Evolutionary conservation across 352 stramenopile species (phyloP).

Genomic region (Hyphochytrium catenoides): DNA sequence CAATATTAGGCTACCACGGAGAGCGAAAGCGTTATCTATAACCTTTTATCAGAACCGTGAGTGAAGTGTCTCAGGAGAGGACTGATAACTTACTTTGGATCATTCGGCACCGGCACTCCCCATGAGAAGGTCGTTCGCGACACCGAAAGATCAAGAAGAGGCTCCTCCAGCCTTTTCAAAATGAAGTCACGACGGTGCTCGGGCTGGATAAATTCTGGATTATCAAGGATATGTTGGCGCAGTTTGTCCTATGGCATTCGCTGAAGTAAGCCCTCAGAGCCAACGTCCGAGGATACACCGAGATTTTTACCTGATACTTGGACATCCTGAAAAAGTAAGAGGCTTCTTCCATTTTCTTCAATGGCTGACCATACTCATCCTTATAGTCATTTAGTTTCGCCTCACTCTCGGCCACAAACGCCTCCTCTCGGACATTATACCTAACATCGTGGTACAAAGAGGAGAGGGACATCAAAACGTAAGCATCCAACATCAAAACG

Average conservation of each 20-base stretch:
- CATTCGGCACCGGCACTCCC: conserved; percentile 81
- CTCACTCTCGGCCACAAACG: conserved; percentile 93
- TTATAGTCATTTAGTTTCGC: conserved; percentile 84
- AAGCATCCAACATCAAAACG: too few relatives aligned
- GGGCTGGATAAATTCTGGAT: conserved; percentile 88
- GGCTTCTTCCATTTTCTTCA: conserved; percentile 93
- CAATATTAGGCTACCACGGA: too few relatives aligned
- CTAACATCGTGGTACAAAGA: too few relatives aligned
- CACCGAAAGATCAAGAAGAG: conserved; percentile 83
- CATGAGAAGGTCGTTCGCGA: conserved; percentile 87
- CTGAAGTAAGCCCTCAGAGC: background rate
- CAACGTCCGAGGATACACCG: background rate
- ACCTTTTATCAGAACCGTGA: too few relatives aligned
- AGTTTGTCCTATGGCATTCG: conserved; percentile 24
- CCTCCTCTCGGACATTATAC: conserved; percentile 98
- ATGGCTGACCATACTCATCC: conserved; percentile 68
- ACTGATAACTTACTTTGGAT: too few relatives aligned
- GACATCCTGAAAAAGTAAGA: conserved; percentile 99
- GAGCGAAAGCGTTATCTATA: too few relatives aligned
- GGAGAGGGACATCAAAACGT: too few relatives aligned
- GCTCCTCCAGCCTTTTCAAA: conserved; percentile 69
- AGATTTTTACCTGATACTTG: conserved; percentile 58
- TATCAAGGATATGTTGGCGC: conserved; percentile 78
- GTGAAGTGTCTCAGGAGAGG: too few relatives aligned
- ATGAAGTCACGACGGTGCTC: conserved; percentile 84